Evolutionary conservation across 2,329 filamentous ascomycete genomes (phyloP), one percentile per base, ranked within the genome.

Genomic region (Plectosphaerella sp.): DNA sequence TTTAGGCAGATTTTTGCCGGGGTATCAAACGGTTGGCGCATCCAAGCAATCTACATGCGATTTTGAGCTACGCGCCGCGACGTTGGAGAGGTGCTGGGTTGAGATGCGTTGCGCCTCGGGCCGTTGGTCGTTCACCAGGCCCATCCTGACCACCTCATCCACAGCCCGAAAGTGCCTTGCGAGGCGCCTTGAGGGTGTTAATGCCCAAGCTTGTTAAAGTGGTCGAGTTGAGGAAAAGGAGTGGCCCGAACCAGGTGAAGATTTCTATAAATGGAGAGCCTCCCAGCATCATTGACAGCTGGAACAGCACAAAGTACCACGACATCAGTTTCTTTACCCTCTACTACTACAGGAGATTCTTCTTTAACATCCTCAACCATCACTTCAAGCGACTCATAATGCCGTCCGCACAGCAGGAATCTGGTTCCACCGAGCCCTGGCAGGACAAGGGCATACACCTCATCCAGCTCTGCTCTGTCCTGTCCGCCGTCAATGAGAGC

Each of bases 401-500:
- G 46, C 46, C 33, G 8, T 48, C 46, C 11, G 33, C 28, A 37
- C 37, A 48, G 9, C 46, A 15, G 9, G n/a, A 25, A 5, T 15
- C 22, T 22, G 22, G 3, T 22, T 3, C 46, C 36, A 18, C 33
- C 33, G 33, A 24, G 9, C 16, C 16, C 20, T 9, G 8, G 14
- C 20, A 41, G 39, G 7, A 42, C 46, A 43, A 49, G 39, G 45
- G 36, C 18, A 2, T 50, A 1, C 50, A 50, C 42, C 16, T 55
- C 16, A 15, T 37, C 48, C 28, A 39, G 33, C 45, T 55, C 14
- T 51, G 53, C 36, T 12, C 20, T 16, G 14, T 49, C 11, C 47
- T 24, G 5, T 37, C 35, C 9, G 53, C 47, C 11, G 15, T 55
- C 25, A 55, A 48, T 16, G 45, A 49, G n/a, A 45, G 48, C 22